Conservation (phyloP, 495 filamentous ascomycete species). For the Thermothielavioides terrestris region DNA sequence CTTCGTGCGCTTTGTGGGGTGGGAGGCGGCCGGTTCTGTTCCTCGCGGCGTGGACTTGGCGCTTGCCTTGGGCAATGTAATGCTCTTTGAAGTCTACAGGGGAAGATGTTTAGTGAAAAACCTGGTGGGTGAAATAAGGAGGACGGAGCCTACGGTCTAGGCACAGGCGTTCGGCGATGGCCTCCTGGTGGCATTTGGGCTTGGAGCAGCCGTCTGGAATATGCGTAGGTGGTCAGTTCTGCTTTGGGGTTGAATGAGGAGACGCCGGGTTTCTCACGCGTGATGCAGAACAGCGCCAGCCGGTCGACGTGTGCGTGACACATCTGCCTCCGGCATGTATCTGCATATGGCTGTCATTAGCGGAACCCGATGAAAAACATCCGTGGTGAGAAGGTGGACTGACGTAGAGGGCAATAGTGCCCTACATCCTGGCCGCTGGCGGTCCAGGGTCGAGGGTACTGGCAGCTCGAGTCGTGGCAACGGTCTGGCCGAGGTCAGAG, state of each 20-base stretch:
- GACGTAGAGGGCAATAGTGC: conserved; percentile 18
- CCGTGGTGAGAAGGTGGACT: background rate
- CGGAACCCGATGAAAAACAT: too few species aligned
- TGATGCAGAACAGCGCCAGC: conserved; percentile 14
- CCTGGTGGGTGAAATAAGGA: background rate
- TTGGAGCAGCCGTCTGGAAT: conserved; percentile 16
- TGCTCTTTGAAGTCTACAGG: conserved; percentile 20
- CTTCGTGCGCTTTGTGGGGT: background rate
- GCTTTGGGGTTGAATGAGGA: background rate
- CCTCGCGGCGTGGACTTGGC: background rate
- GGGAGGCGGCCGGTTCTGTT: too few species aligned
- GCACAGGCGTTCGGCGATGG: conserved; percentile 18
- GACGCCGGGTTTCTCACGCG: conserved; percentile 1
- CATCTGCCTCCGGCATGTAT: conserved; percentile 16
- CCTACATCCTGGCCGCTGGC: background rate
- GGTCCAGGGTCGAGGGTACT: conserved; percentile 1
- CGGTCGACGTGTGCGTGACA: conserved; percentile 15
- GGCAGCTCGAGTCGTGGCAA: conserved; percentile 9
- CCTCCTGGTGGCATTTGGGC: conserved; percentile 12
- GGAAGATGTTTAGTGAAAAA: background rate
- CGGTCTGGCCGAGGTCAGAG: conserved; percentile 6
- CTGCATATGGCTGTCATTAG: background rate
- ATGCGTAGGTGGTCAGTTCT: background rate
- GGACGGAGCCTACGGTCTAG: conserved; percentile 9
- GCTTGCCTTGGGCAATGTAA: conserved; percentile 19